phyloP scores from a whole-genome alignment of 208 protist genomes.

The Leishmania amazonensis region DNA sequence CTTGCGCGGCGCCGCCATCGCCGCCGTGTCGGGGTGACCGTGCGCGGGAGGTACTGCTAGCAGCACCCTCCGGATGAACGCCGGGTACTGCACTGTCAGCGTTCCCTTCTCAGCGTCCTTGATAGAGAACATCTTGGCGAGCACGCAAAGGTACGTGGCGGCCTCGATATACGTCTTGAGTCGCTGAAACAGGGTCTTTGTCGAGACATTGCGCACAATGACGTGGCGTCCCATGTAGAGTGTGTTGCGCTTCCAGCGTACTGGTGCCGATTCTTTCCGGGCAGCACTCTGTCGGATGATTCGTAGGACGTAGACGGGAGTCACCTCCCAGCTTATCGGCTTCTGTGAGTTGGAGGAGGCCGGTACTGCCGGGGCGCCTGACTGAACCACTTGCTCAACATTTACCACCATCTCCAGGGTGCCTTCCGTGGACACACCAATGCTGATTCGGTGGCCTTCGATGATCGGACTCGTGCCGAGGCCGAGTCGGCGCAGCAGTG shows the following conservation, averaged over 20 bases:
- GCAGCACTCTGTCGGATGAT: conserved; percentile 37
- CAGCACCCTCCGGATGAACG: conserved; percentile 52
- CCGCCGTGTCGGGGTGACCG: neutral
- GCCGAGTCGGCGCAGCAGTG: conserved; percentile 52
- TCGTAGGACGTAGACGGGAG: conserved; percentile 33
- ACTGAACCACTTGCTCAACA: conserved; percentile 21
- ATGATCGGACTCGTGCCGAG: conserved; percentile 53
- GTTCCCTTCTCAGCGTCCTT: conserved; percentile 17
- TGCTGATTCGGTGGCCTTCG: conserved; percentile 38
- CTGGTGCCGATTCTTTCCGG: conserved; percentile 29
- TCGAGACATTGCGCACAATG: conserved; percentile 36
- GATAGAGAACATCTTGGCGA: conserved; percentile 43
- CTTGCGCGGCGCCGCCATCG: conserved; percentile 21
- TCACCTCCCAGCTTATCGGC: conserved; percentile 27
- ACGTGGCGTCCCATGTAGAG: conserved; percentile 47
- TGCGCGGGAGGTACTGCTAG: conserved; percentile 22
- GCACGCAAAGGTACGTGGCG: conserved; percentile 58
- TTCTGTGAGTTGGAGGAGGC: neutral
- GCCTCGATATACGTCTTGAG: conserved; percentile 68
- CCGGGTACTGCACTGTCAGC: conserved; percentile 53
- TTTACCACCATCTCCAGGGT: conserved; percentile 26
- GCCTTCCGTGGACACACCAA: conserved; percentile 8
- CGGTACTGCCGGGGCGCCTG: neutral
- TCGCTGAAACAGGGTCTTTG: conserved; percentile 37
- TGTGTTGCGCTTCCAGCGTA: conserved; percentile 28